Base-by-base conservation (phyloP, 2,329 filamentous ascomycete genomes). In the Hypoxylon sp. region DNA sequence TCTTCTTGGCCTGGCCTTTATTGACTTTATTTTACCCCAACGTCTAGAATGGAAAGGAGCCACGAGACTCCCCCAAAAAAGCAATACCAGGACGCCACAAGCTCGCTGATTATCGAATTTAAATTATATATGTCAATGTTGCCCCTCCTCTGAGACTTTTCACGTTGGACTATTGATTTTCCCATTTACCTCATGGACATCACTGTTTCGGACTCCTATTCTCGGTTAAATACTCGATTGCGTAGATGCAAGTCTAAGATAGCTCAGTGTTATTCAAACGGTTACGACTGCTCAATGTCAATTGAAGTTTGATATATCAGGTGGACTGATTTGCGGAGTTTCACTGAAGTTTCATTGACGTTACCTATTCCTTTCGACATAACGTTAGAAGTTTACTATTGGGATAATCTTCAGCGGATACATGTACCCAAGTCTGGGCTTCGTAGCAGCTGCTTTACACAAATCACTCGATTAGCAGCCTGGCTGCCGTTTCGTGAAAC, bases 81-180 rank as follows among this genome's bases (percentile, higher is more conserved):
- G 68, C 67, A 70, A 70, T 62, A 59, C 33, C 42, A 35, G 37
- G 14, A 65, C 64, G 59, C 67, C 67, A 72, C 70, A 57, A 42
- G 29, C 42, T 64, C 26, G 22, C 59, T 31, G 50, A 54, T 62
- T 57, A 51, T 61, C 55, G 52, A 57, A 44, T 55, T 66, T 60
- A 44, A 67, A 59, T 62, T 52, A 48, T 62, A 62, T 24, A 66
- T 66, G 55, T 64, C 44, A 61, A 63, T 53, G 39, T 58, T 42
- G 46, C 50, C 55, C 57, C 53, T 53, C 64, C 31, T 68, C 67
- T 50, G 59, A 68, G 65, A 72, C 67, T 54, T 52, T 22, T 19
- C 53, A 42, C 55, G 6, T 24, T 66, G 26, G 60, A 72, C 67
- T 70, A 72, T 72, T 59, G 70, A 66, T 63, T 65, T n/a, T 59